A percentile compares a stretch with the other conserved stretches of the same genome.
These are phyloP conservation scores for Omphalea diandra DNA, from an alignment of 441 rosid species.

Conservation along the genomic window DNA sequence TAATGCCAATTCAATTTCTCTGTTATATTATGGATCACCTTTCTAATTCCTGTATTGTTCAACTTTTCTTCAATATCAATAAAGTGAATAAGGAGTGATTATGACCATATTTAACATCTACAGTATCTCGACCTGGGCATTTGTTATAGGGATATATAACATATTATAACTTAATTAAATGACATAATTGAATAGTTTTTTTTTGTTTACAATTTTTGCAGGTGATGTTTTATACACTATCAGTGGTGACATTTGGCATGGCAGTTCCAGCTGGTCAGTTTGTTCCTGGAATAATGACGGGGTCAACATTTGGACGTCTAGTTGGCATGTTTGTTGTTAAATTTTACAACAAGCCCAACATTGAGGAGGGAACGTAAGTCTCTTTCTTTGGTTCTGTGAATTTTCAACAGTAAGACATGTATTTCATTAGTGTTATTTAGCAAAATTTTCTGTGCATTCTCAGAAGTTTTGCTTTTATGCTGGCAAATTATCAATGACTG, in stretches of 20 bases:
- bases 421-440: not conserved
- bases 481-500: not conserved
- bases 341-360: conserved; percentile 84
- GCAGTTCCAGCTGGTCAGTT: conserved; percentile 99
- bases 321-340: conserved; percentile 97
- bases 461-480: not conserved
- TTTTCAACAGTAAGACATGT: not conserved
- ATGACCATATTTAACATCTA: not conserved
- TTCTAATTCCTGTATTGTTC: not conserved
- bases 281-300: conserved; percentile 99
- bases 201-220: conserved; percentile 32
- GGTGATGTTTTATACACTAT: conserved; percentile 95
- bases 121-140: too few relatives aligned
- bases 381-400: conserved; percentile 22
- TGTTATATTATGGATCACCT: too few relatives aligned
- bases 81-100: too few relatives aligned
- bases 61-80: not conserved
- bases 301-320: conserved; percentile 97
- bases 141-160: too few relatives aligned
- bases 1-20: not conserved
- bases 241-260: conserved; percentile 94
- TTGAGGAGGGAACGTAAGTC: conserved; percentile 99
- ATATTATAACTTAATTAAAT: too few relatives aligned
- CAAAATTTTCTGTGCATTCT: not conserved
- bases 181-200: too few relatives aligned